Conservation (phyloP, 106 monocot genomes). For the Posidonia australis region DNA sequence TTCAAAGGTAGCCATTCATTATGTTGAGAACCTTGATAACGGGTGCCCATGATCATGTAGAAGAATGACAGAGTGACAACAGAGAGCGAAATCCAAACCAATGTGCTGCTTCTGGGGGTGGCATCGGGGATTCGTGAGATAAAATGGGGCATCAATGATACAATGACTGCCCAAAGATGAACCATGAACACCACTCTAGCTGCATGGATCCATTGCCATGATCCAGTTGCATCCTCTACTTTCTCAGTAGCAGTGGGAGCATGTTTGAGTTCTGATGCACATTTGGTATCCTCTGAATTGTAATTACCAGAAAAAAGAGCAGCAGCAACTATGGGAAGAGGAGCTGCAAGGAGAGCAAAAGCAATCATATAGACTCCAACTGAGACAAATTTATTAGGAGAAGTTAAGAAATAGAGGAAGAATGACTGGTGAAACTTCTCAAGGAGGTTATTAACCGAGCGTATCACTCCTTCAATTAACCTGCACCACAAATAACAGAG, state of each 20-base stretch:
- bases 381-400: constrained; percentile 79
- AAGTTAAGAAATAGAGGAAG: constrained; percentile 82
- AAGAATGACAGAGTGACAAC: constrained; percentile 21
- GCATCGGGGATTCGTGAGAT: constrained; percentile 33
- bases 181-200: constrained; percentile 44
- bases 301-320: constrained; percentile 39
- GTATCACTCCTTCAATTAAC: constrained; percentile 71
- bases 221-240: background rate
- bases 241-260: background rate
- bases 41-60: constrained; percentile 22
- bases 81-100: constrained; percentile 46
- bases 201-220: constrained; percentile 75
- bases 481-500: constrained; percentile 34
- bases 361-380: constrained; percentile 89
- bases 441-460: constrained; percentile 83
- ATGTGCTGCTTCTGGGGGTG: constrained; percentile 15
- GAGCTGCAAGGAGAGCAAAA: constrained; percentile 67
- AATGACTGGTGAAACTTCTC: constrained; percentile 97
- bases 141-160: constrained; percentile 46
- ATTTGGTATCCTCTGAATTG: background rate
- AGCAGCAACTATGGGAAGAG: constrained; percentile 74
- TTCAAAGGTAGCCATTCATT: constrained; percentile 57
- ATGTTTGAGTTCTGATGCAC: background rate
- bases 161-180: constrained; percentile 56
- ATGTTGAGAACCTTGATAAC: constrained; percentile 8